Base-by-base conservation (phyloP, 1,284 basidiomycete genomes). In the Laetiporus sulphureus region DNA sequence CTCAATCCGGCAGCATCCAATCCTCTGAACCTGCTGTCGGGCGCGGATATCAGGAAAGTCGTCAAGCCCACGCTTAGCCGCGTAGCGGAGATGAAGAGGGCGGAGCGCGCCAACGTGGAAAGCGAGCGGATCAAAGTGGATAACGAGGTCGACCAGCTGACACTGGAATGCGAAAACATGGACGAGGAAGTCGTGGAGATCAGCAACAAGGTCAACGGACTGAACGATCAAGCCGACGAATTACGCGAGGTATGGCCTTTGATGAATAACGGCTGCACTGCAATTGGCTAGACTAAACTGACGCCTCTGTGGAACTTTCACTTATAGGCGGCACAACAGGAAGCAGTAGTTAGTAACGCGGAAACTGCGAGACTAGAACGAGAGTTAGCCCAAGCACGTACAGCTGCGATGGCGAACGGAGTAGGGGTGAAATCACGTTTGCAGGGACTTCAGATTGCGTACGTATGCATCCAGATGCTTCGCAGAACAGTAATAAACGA, bases 181-280 rank as follows among this genome's bases (percentile, higher is more conserved):
- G 79, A 83, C 38, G 79, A 85, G 49, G 84, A 89, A 51, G 76
- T 81, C 21, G 65, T 65, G 30, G 79, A 82, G 53, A 56, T 82
- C 18, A 80, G 86, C 57, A 82, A 82, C 62, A 79, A 84, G 53
- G 77, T 80, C 11, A 67, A 65, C 15, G 72, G 62, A n/a, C 53
- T 81, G 42, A 84, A 75, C 46, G 81, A 87, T 36, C 79, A 91
- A 56, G 84, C 87, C 0, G 87, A 91, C 47, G 78, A 83, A 46
- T 66, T 85, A 32, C 78, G 85, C 59, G 77, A 81, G 56, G 88
- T 88, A 47, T 54, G 78, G 68, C 31, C 22, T n/a, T 46, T 6
- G 40, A 38, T 46, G 18, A 20, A 19, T 15, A 35, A 30, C n/a
- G 12, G 25, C 24, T 18, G 7, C 2, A 11, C 2, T 33, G 15